Conservation (phyloP, 2,329 filamentous ascomycete species). For the Penicillium sp. region DNA sequence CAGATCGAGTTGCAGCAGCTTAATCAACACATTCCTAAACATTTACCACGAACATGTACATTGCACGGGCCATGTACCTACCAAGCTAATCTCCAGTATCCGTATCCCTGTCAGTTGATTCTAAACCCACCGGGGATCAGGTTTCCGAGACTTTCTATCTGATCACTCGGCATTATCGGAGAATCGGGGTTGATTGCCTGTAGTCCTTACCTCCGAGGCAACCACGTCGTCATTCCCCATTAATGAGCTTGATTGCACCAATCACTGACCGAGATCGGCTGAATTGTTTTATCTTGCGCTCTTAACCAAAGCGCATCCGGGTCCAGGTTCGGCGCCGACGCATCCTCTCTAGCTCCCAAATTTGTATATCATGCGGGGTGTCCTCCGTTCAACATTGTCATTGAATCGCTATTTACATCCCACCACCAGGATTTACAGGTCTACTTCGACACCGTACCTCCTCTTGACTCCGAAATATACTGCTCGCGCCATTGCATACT, state of each 20-base stretch:
- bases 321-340: neutral
- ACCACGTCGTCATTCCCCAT: neutral
- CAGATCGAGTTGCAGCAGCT: neutral
- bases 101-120: neutral
- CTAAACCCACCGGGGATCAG: neutral
- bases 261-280: neutral
- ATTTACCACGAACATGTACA: no score
- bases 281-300: neutral
- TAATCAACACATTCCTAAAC: neutral
- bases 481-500: neutral
- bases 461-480: neutral
- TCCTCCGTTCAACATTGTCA: neutral
- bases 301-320: neutral
- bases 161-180: neutral
- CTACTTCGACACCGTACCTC: neutral
- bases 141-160: neutral
- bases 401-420: neutral
- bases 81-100: no score
- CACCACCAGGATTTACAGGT: neutral
- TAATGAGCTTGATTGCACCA: neutral
- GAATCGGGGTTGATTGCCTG: slow-evolving; percentile 12
- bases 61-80: no score
- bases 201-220: slow-evolving; percentile 5
- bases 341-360: neutral
- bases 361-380: neutral